phyloP scores from a whole-genome alignment of 768 basidiomycete genomes.

The Tephrocybe sp. region DNA sequence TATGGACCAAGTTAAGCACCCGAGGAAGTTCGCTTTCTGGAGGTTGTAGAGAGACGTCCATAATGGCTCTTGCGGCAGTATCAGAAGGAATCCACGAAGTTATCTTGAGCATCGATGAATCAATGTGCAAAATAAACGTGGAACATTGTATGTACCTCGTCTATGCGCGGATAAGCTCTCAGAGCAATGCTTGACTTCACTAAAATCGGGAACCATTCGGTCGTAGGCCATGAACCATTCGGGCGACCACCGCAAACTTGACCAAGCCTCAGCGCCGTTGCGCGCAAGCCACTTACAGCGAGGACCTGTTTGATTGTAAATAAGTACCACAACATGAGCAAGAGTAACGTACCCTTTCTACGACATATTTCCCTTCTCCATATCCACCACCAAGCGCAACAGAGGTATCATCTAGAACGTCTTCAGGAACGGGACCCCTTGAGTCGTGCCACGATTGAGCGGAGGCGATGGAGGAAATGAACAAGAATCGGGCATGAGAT shows the following conservation, averaged over 20 bases:
- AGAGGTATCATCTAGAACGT: background rate
- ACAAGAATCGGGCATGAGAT: background rate
- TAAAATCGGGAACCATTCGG: conserved; percentile 47
- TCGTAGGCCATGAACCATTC: conserved; percentile 40
- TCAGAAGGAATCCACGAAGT: background rate
- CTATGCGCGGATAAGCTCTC: conserved; percentile 23
- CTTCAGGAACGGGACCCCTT: background rate
- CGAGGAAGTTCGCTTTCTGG: background rate
- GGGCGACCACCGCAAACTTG: conserved; percentile 41
- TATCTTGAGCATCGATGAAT: background rate
- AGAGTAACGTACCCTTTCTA: background rate
- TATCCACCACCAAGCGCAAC: background rate
- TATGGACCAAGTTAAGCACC: background rate
- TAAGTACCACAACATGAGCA: background rate
- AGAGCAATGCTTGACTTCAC: conserved; percentile 30
- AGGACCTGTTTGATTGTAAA: background rate
- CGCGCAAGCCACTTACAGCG: conserved; percentile 31
- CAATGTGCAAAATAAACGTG: background rate
- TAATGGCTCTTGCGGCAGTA: background rate
- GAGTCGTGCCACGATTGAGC: background rate
- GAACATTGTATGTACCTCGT: conserved; percentile 27
- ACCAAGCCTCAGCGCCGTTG: conserved; percentile 40
- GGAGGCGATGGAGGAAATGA: background rate
- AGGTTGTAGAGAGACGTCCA: background rate
- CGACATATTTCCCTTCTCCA: conserved; percentile 3